These are phyloP conservation scores for Aegle marmelos DNA, from an alignment of 345 rosid species.

Conservation along the genomic window DNA sequence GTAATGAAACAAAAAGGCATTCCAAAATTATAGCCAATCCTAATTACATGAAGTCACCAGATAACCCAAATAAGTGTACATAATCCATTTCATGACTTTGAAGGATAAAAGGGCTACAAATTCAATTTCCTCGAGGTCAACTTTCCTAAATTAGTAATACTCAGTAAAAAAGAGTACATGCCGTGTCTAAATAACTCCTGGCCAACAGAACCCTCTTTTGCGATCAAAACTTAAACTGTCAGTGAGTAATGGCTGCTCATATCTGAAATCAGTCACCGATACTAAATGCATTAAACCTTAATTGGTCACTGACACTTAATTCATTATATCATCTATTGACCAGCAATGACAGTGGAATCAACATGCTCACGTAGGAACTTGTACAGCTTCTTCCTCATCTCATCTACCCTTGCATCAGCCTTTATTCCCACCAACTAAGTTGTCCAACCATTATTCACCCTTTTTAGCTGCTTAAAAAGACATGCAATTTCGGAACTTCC, in stretches of 20 bases:
- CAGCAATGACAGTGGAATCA: constrained; percentile 21
- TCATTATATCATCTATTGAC: constrained; percentile 15
- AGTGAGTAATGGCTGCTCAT: not conserved
- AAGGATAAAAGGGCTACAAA: not conserved
- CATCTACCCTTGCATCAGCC: constrained; percentile 30
- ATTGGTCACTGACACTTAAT: not conserved
- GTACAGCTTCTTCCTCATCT: constrained; percentile 40
- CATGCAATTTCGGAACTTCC: constrained; percentile 24
- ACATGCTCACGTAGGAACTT: constrained; percentile 35
- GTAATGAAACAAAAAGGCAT: not conserved
- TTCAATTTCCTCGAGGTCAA: not conserved
- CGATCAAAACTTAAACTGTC: not conserved
- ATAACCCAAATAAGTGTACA: not conserved
- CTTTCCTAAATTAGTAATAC: not conserved
- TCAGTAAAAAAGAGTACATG: not conserved
- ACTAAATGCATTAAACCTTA: not conserved
- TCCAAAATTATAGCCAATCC: not conserved
- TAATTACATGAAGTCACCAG: not conserved
- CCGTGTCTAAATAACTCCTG: not conserved
- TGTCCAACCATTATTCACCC: constrained; percentile 44
- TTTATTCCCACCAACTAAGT: constrained; percentile 21
- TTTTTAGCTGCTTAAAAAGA: constrained; percentile 38
- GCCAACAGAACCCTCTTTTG: not conserved
- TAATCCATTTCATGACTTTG: not conserved
- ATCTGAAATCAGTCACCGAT: constrained; percentile 6